Base-by-base conservation (phyloP, 495 filamentous ascomycete genomes). In the Hyaloscypha finlandica region DNA sequence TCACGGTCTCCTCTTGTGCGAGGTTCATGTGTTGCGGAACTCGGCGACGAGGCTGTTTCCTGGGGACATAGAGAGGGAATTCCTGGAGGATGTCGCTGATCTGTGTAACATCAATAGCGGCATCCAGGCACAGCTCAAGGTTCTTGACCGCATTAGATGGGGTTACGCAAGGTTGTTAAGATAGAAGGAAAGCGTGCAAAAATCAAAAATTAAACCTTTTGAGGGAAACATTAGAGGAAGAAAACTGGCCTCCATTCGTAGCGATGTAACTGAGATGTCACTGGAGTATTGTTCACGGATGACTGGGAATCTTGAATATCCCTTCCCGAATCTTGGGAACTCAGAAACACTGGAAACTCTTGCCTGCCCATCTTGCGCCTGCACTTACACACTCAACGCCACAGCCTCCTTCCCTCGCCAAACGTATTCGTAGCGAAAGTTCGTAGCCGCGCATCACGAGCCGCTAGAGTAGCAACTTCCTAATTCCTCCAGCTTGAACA, bases 1-100 rank as follows among this genome's bases (percentile, higher is more conserved):
- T 70, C 91, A 94, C 70, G 95, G 95, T 32, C 83, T 96, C 37
- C 81, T 98, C 37, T 81, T 99, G 29, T 97, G 91, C 76, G 94
- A 99, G 69, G 88, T 92, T 6, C 91, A 97, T 64, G 81, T 90
- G 35, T 78, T 99, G 19, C 87, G 92, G 39, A 82, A 84, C 67
- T 83, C 87, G 33, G 90, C 91, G 0, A 80, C 80, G 61, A 76
- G 72, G 12, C 76, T 90, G 33, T 80, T 97, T 35, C 92, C 91
- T 8, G 82, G 84, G 3, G 81, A 89, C 25, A 84, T 96, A 29
- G 84, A 89, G 70, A 86, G 86, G 59, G 92, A 96, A 68, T 97
- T 99, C 73, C 76, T 90, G 35, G 90, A 94, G 75, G 95, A 99
- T 73, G 76, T 95, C 31, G 84, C 88, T 37, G 94, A 97, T 59